Percentiles rank a stretch among this genome's conserved stretches.
phyloP scores from a whole-genome alignment of 2,329 filamentous ascomycete species.

The Botryotinia convoluta region DNA sequence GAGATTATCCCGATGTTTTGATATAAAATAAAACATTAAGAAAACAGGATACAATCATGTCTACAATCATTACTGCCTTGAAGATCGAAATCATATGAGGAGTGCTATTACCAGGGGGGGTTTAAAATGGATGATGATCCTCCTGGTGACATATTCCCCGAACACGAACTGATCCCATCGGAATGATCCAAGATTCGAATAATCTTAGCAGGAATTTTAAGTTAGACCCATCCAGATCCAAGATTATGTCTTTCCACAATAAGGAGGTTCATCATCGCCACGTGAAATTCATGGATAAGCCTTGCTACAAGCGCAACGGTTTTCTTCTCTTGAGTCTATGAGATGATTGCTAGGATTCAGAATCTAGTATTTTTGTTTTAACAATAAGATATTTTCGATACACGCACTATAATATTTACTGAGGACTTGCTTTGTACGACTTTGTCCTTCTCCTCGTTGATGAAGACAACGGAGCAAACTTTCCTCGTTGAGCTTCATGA shows the following conservation, averaged over 20 bases:
- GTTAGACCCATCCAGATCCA: neutral
- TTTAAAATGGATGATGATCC: neutral
- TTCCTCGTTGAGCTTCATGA: slow-evolving; percentile 15
- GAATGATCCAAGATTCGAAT: slow-evolving; percentile 7
- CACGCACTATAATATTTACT: neutral
- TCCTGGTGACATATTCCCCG: slow-evolving; percentile 7
- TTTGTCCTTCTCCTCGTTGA: neutral
- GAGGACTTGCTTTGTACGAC: neutral
- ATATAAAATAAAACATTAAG: neutral
- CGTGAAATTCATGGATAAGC: slow-evolving; percentile 20
- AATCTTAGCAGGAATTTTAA: neutral
- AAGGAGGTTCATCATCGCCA: slow-evolving; percentile 15
- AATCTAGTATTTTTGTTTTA: neutral
- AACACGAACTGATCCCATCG: slow-evolving; percentile 14
- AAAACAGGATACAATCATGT: slow-evolving; percentile 1
- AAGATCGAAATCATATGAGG: slow-evolving; percentile 13
- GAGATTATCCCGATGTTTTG: neutral
- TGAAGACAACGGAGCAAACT: slow-evolving; percentile 9
- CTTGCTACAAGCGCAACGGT: slow-evolving; percentile 18
- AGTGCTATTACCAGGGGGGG: slow-evolving; percentile 11
- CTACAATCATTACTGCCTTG: neutral
- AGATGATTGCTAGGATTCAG: neutral
- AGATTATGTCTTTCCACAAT: neutral
- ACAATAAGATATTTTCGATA: neutral
- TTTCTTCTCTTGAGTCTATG: slow-evolving; percentile 11